Conservation (phyloP, 257 asterid genomes). For the Solanum sitiens region DNA sequence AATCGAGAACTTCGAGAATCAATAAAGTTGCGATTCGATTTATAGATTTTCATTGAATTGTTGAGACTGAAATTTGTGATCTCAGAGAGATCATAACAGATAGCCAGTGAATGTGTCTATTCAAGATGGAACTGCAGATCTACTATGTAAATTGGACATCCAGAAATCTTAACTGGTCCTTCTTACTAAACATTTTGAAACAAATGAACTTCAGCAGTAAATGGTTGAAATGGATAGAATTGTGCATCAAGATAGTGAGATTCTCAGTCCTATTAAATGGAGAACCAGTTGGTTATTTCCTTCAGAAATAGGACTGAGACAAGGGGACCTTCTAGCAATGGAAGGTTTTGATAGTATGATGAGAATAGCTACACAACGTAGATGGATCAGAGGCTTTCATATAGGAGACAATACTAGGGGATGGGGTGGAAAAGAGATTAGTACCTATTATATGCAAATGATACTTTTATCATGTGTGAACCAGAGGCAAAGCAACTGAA, state of each 20-base stretch:
- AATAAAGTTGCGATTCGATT: too few relatives aligned
- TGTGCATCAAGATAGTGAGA: neutral
- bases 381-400: neutral
- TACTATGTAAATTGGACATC: neutral
- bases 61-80: too few relatives aligned
- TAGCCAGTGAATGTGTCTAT: neutral
- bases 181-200: neutral
- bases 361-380: neutral
- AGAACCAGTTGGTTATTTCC: neutral
- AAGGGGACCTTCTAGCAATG: neutral
- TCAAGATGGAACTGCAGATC: neutral
- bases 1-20: too few relatives aligned
- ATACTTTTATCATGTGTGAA: neutral
- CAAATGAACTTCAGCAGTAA: neutral
- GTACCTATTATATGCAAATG: neutral
- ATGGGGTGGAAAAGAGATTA: neutral
- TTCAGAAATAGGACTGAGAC: neutral
- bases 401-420: neutral
- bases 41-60: too few relatives aligned
- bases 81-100: too few relatives aligned
- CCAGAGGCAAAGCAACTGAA: neutral
- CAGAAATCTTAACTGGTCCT: neutral
- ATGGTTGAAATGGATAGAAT: neutral
- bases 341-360: neutral
- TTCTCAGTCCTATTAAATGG: neutral